Percentiles rank a stretch among this genome's conserved stretches.
Conservation (phyloP, 2,329 filamentous ascomycete species). For the Cercospora sesami region DNA sequence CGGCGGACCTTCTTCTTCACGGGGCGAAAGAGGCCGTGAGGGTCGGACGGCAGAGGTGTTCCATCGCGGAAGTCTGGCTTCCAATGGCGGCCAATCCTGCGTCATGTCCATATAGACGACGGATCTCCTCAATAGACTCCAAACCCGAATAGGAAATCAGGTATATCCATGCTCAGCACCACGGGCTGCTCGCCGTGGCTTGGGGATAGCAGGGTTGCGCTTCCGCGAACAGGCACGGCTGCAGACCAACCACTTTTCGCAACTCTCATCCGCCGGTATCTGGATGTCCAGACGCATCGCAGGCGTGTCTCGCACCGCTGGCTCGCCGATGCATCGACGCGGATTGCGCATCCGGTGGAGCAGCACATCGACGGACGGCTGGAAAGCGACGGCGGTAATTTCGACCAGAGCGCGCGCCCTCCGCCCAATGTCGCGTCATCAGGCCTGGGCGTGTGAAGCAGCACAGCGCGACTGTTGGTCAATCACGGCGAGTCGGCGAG, state of each 20-base stretch:
- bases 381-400: not conserved
- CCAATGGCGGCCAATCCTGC: constrained; percentile 9
- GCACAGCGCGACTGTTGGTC: not conserved
- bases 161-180: constrained; percentile 9
- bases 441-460: not conserved
- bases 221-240: not conserved
- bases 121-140: constrained; percentile 4
- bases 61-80: constrained; percentile 3
- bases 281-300: not conserved
- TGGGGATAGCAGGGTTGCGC: not conserved
- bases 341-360: not conserved
- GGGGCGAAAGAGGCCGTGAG: not conserved
- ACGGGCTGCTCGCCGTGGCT: constrained; percentile 9
- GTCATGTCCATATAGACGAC: not conserved
- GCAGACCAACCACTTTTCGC: not conserved
- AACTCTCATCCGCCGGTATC: not conserved
- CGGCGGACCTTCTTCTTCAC: constrained; percentile 2
- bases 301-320: not conserved
- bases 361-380: not conserved
- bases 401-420: not conserved
- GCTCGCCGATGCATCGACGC: not conserved
- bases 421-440: not conserved
- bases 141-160: constrained; percentile 7
- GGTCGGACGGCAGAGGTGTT: not conserved
- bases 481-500: not conserved